These are phyloP conservation scores for Picea glauca DNA, from an alignment of 75 land plant species.

Conservation along the genomic window DNA sequence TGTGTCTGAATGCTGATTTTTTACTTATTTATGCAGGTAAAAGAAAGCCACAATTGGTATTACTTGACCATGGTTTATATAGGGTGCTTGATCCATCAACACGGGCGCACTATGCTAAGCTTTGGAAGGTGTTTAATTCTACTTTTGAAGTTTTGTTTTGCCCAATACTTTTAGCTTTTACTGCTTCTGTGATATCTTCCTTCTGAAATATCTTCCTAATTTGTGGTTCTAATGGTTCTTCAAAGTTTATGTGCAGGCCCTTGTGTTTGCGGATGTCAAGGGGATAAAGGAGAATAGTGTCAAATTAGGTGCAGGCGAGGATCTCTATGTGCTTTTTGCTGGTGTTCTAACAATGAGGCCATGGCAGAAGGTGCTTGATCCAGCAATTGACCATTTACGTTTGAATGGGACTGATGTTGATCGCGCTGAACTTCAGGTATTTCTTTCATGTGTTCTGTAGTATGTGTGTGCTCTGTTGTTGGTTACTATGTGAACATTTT, in stretches of 20 bases:
- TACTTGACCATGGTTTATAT: conserved; percentile 98
- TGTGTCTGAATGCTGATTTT: not conserved
- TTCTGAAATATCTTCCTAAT: too few species aligned
- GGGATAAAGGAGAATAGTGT: conserved; percentile 84
- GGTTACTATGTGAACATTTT: not conserved
- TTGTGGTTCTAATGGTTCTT: too few species aligned
- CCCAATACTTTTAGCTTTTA: too few species aligned
- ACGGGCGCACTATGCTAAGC: conserved; percentile 78
- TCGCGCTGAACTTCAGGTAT: conserved; percentile 89
- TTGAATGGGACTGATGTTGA: conserved; percentile 54
- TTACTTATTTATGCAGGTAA: too few species aligned
- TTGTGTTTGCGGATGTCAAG: conserved; percentile 85
- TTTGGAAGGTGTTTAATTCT: too few species aligned
- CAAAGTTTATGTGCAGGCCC: too few species aligned
- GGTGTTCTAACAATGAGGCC: conserved; percentile 98
- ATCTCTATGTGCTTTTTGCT: conserved; percentile 89
- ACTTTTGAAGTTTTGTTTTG: too few species aligned
- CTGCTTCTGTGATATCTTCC: too few species aligned
- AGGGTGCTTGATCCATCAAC: conserved; percentile 69
- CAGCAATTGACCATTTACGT: conserved; percentile 74
- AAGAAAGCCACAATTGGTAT: conserved; percentile 83
- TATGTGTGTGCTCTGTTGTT: not conserved
- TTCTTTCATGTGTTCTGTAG: conserved; percentile 6
- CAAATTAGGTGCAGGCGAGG: conserved; percentile 97
- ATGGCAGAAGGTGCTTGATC: conserved; percentile 81